Percentiles rank a stretch among this genome's conserved stretches.
Conservation (phyloP, 148 eudicot genomes). For the Nepenthes mirabilis region DNA sequence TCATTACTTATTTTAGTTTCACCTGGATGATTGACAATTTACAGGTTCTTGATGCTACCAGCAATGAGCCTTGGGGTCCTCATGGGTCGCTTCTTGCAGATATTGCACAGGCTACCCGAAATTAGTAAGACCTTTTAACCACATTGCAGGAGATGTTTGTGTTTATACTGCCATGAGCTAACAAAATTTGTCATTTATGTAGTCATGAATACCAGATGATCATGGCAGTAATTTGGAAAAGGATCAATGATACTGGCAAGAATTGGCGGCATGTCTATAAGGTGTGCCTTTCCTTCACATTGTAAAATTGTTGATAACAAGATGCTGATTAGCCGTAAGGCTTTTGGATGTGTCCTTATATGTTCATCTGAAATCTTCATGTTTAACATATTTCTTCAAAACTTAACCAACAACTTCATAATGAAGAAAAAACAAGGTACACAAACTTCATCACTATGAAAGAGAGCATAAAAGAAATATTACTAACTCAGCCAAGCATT, state of each 20-base stretch:
- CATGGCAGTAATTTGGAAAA: conserved; percentile 86
- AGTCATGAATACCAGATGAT: conserved; percentile 96
- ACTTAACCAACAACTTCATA: too few species aligned
- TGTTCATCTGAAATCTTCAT: not conserved
- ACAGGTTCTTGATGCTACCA: conserved; percentile 97
- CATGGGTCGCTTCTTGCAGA: conserved; percentile 91
- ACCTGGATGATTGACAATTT: not conserved
- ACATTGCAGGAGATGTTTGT: not conserved
- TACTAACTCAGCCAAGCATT: too few species aligned
- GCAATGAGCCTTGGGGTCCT: conserved; percentile 99
- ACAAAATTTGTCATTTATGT: conserved; percentile 13
- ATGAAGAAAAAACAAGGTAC: too few species aligned
- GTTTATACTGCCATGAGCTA: not conserved
- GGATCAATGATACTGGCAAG: conserved; percentile 86
- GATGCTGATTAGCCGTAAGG: too few species aligned
- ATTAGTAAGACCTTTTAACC: conserved; percentile 46
- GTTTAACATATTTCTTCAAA: too few species aligned
- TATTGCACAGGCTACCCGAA: conserved; percentile 77
- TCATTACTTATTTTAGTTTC: too few species aligned
- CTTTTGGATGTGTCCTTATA: too few species aligned
- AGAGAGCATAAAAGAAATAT: too few species aligned
- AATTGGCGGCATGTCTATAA: conserved; percentile 89
- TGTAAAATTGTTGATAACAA: not conserved
- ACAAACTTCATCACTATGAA: too few species aligned
- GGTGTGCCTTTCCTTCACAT: conserved; percentile 9